phyloP scores from a whole-genome alignment of 768 basidiomycete species.

The Lentinula boryana region DNA sequence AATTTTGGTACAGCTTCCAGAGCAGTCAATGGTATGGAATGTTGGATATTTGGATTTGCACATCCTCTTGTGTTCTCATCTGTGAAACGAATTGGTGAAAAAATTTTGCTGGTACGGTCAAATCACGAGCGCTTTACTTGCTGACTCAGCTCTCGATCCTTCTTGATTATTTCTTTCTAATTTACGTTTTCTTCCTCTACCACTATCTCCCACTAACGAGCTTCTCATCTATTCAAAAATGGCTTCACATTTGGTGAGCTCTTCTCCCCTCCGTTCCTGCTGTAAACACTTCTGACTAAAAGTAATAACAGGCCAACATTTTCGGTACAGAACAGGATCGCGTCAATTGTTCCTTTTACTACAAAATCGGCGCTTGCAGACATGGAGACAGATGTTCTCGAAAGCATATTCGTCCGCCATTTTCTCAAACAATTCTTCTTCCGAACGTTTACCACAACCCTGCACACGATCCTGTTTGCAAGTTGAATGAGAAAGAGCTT shows the following conservation, averaged over 20 bases:
- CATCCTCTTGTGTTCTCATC: too few species aligned
- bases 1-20: too few species aligned
- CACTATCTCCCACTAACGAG: not conserved
- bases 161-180: not conserved
- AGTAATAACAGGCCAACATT: conserved; percentile 69
- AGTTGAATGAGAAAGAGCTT: conserved; percentile 79
- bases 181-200: not conserved
- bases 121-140: not conserved
- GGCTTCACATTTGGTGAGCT: conserved; percentile 75
- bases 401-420: conserved; percentile 97
- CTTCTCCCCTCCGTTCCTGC: not conserved
- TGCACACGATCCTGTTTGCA: conserved; percentile 86
- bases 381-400: conserved; percentile 98
- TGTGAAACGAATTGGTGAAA: not conserved
- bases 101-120: not conserved
- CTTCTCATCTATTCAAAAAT: conserved; percentile 18
- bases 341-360: conserved; percentile 99
- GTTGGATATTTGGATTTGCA: too few species aligned
- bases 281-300: not conserved
- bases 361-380: conserved; percentile 98
- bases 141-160: conserved; percentile 1
- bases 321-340: conserved; percentile 93
- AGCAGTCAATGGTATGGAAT: too few species aligned
- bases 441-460: conserved; percentile 99
- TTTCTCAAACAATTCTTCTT: conserved; percentile 93